Percentiles rank a stretch among this genome's conserved stretches.
phyloP scores from a whole-genome alignment of 164 flowering plant species.

The Vitis labrusca region DNA sequence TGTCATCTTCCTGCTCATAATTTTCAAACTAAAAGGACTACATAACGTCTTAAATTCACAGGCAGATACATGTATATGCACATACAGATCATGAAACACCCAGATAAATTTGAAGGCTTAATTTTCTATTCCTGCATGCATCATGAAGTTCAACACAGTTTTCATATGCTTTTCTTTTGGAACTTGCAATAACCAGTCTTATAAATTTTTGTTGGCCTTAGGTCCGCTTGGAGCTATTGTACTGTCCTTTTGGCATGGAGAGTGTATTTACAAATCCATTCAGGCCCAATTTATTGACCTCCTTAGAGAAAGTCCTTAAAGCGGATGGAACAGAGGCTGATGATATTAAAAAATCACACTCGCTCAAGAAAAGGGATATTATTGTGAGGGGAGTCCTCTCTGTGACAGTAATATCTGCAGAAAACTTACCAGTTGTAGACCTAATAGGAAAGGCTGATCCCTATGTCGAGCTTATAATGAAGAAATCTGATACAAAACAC shows the following conservation, averaged over 20 bases:
- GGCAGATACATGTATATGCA: no score
- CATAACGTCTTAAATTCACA: no score
- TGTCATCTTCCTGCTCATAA: no score
- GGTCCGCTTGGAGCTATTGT: conserved; percentile 95
- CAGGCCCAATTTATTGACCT: conserved; percentile 59
- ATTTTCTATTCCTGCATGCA: no score
- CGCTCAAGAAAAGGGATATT: conserved; percentile 55
- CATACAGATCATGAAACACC: no score
- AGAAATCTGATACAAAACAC: conserved; percentile 64
- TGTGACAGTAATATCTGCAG: conserved; percentile 90
- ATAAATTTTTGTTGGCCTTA: conserved; percentile 15
- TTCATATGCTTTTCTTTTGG: neutral
- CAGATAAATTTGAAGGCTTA: no score
- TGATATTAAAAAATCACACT: conserved; percentile 23
- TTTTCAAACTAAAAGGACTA: no score
- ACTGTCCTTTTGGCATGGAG: conserved; percentile 66
- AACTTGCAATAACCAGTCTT: neutral
- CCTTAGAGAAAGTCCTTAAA: conserved; percentile 78
- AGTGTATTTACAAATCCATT: conserved; percentile 63
- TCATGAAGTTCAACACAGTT: neutral
- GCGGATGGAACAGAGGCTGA: conserved; percentile 31
- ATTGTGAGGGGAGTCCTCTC: conserved; percentile 95
- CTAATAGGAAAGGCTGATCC: conserved; percentile 96
- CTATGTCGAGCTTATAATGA: conserved; percentile 68
- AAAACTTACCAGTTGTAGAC: conserved; percentile 79